Percentiles rank a stretch among this genome's conserved stretches.
Evolutionary conservation across 495 filamentous ascomycete genomes (phyloP).

Genomic region (Aspergillus mulundensis): DNA sequence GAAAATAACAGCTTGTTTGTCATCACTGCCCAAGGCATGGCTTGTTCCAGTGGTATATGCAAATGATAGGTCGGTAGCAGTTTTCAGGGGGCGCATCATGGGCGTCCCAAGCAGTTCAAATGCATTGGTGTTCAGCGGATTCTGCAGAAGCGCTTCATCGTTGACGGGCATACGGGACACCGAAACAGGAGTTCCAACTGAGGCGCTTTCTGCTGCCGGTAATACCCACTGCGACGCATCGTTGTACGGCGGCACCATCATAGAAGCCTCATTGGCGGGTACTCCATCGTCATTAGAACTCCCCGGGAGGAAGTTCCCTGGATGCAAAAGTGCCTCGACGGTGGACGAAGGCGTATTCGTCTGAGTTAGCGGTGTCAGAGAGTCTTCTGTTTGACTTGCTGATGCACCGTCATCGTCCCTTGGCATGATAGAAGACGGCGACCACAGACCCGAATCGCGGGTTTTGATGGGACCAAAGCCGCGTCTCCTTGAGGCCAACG

Average conservation of each 20-base stretch:
- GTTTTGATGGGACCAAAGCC: constrained; percentile 16
- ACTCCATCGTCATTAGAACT: too few species aligned
- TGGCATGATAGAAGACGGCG: constrained; percentile 9
- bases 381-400: background rate
- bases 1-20: constrained; percentile 10
- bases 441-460: constrained; percentile 7
- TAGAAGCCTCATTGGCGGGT: background rate
- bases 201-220: background rate
- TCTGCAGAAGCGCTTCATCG: background rate
- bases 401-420: background rate
- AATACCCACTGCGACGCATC: background rate
- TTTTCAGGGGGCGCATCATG: background rate
- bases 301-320: background rate
- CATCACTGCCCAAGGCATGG: constrained; percentile 3
- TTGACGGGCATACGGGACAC: background rate
- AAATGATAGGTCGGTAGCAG: constrained; percentile 1
- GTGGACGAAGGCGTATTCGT: background rate
- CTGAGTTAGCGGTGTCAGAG: background rate
- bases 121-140: background rate
- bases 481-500: constrained; percentile 9
- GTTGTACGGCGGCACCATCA: background rate
- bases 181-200: background rate
- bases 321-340: background rate
- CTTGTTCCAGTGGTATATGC: background rate
- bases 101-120: background rate